Percentiles rank a stretch among this genome's conserved stretches.
Conservation (phyloP, 208 protist species). For the Leishmania tropica region DNA sequence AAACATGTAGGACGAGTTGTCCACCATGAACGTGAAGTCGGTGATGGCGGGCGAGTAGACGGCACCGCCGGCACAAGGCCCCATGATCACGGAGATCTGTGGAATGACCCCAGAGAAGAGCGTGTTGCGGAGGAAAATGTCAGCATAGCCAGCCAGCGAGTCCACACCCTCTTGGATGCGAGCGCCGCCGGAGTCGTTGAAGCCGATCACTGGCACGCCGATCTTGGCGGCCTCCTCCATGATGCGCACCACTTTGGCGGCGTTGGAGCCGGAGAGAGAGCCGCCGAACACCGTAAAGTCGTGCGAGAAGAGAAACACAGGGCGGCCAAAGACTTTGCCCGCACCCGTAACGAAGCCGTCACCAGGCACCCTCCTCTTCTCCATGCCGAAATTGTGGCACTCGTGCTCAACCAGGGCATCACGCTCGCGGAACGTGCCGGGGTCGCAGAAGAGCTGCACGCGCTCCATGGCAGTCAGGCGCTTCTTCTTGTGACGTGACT, state of each 20-base stretch:
- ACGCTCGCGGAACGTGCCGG: slow-evolving; percentile 92
- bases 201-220: slow-evolving; percentile 95
- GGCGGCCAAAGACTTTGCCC: slow-evolving; percentile 93
- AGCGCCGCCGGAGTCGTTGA: slow-evolving; percentile 97
- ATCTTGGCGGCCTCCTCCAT: slow-evolving; percentile 96
- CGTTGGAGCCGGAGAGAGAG: slow-evolving; percentile 92
- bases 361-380: slow-evolving; percentile 83
- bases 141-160: slow-evolving; percentile 96
- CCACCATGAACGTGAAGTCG: slow-evolving; percentile 98
- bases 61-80: slow-evolving; percentile 93
- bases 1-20: slow-evolving; percentile 97
- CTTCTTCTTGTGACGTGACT: slow-evolving; percentile 85
- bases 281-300: slow-evolving; percentile 97
- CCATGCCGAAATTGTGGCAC: slow-evolving; percentile 94
- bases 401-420: slow-evolving; percentile 93
- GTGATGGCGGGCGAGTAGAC: slow-evolving; percentile 96
- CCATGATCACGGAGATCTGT: slow-evolving; percentile 97
- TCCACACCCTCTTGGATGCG: slow-evolving; percentile 96
- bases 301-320: slow-evolving; percentile 95
- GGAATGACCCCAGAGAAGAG: slow-evolving; percentile 94
- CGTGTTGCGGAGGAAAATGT: slow-evolving; percentile 96
- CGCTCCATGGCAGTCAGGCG: slow-evolving; percentile 96
- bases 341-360: slow-evolving; percentile 95
- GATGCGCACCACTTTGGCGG: slow-evolving; percentile 96
- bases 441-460: slow-evolving; percentile 93